These are phyloP conservation scores for Camellia lanceoleosa DNA, from an alignment of 148 eudicot species.

Conservation along the genomic window DNA sequence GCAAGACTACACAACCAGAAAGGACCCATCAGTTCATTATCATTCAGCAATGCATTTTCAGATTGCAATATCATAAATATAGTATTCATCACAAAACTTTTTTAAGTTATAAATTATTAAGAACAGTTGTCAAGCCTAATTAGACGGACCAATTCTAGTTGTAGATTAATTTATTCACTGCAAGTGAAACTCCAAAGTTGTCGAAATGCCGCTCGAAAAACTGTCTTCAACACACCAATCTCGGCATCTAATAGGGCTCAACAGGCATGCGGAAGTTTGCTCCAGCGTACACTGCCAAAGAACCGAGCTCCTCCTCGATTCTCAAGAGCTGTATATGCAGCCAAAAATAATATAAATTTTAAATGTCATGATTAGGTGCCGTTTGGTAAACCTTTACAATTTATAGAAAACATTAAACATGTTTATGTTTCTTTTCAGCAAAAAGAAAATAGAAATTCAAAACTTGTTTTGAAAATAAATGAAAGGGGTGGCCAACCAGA, in stretches of 20 bases:
- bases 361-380: background rate
- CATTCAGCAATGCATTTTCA: background rate
- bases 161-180: background rate
- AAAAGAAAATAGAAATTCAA: no score
- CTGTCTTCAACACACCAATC: background rate
- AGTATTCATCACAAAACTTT: slow-evolving; percentile 3
- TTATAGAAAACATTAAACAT: no score
- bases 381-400: no score
- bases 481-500: no score
- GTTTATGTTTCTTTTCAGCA: no score
- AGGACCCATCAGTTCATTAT: no score
- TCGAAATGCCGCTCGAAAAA: background rate
- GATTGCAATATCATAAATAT: background rate
- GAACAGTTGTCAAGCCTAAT: slow-evolving; percentile 1
- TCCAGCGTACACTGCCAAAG: slow-evolving; percentile 91
- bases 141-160: background rate
- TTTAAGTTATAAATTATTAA: slow-evolving; percentile 16
- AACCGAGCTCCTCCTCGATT: slow-evolving; percentile 95
- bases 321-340: slow-evolving; percentile 50
- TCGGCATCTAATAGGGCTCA: slow-evolving; percentile 64
- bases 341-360: background rate
- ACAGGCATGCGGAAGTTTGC: slow-evolving; percentile 79
- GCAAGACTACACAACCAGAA: no score
- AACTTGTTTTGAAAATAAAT: no score
- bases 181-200: slow-evolving; percentile 4